Conservation (phyloP, 2,329 filamentous ascomycete genomes). For the Arthrobotrys megalospora region DNA sequence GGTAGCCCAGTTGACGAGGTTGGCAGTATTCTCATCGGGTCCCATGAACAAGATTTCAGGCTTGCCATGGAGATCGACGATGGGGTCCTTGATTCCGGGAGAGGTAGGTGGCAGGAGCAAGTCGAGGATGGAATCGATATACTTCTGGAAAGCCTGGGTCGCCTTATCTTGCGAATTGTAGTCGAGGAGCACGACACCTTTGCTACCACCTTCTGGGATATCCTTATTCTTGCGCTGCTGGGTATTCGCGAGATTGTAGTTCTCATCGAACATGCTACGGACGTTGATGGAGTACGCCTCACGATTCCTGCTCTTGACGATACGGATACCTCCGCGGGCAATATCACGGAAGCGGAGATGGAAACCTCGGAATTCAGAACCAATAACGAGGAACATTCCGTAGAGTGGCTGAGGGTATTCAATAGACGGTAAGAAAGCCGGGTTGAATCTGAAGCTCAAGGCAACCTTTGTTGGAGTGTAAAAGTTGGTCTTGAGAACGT, state of each 20-base stretch:
- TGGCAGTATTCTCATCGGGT: slow-evolving; percentile 97
- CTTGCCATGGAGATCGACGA: slow-evolving; percentile 94
- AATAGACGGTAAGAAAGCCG: slow-evolving; percentile 86
- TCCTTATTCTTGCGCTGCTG: slow-evolving; percentile 99
- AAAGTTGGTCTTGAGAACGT: slow-evolving; percentile 95
- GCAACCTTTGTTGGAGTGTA: slow-evolving; percentile 99
- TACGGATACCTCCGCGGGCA: slow-evolving; percentile 94
- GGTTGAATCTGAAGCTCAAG: slow-evolving; percentile 93
- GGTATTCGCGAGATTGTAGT: slow-evolving; percentile 97
- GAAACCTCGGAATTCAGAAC: slow-evolving; percentile 96
- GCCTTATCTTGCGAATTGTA: slow-evolving; percentile 94
- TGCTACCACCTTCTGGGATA: slow-evolving; percentile 97
- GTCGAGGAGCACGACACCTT: slow-evolving; percentile 96
- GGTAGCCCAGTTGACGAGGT: slow-evolving; percentile 98
- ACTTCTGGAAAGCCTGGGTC: slow-evolving; percentile 96
- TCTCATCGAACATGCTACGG: slow-evolving; percentile 96
- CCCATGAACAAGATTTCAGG: slow-evolving; percentile 99
- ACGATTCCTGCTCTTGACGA: slow-evolving; percentile 96
- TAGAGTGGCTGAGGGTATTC: slow-evolving; percentile 96
- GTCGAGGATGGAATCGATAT: slow-evolving; percentile 98
- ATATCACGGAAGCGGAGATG: slow-evolving; percentile 97
- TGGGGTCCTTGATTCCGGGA: slow-evolving; percentile 98
- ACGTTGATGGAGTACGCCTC: slow-evolving; percentile 98
- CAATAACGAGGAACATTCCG: slow-evolving; percentile 99
- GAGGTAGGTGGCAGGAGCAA: slow-evolving; percentile 89